Conservation (phyloP, 176 grass and related monocot species). For the Oryza brachyantha region DNA sequence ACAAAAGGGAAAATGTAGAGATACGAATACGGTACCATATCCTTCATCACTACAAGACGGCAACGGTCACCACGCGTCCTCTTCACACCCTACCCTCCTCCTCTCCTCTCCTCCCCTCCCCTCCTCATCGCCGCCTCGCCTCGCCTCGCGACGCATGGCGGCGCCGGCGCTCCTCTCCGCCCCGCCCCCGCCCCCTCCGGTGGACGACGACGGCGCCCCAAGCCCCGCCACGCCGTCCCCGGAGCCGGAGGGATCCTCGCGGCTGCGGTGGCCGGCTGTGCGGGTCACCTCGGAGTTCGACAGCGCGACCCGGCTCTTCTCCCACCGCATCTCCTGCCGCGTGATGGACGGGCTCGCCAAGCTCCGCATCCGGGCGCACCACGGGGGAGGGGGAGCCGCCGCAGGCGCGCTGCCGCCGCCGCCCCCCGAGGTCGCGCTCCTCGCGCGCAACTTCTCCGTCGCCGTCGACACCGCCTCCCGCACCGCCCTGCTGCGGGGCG, state of each 20-base stretch:
- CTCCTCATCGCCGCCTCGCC: neutral
- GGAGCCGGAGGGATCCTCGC: neutral
- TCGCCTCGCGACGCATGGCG: slow-evolving; percentile 21
- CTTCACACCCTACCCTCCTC: neutral
- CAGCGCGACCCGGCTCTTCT: slow-evolving; percentile 40
- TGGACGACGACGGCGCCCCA: neutral
- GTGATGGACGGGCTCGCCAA: slow-evolving; percentile 49
- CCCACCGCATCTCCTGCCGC: slow-evolving; percentile 54
- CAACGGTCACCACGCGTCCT: slow-evolving; percentile 22
- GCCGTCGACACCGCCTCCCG: slow-evolving; percentile 39
- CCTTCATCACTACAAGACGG: neutral
- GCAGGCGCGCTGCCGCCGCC: neutral
- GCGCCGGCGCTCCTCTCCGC: slow-evolving; percentile 37
- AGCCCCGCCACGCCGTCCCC: neutral
- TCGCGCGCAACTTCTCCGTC: slow-evolving; percentile 46
- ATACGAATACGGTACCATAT: neutral
- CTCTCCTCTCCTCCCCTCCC: neutral
- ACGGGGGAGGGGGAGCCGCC: slow-evolving; percentile 8
- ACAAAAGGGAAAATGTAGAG: too few species aligned
- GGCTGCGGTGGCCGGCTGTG: slow-evolving; percentile 18
- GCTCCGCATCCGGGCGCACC: slow-evolving; percentile 41
- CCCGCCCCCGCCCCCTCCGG: neutral
- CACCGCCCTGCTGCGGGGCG: slow-evolving; percentile 32
- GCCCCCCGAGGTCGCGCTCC: slow-evolving; percentile 35
- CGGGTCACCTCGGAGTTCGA: slow-evolving; percentile 61